Evolutionary conservation across 2,329 filamentous ascomycete genomes (phyloP).

Genomic region (Boeremia exigua): DNA sequence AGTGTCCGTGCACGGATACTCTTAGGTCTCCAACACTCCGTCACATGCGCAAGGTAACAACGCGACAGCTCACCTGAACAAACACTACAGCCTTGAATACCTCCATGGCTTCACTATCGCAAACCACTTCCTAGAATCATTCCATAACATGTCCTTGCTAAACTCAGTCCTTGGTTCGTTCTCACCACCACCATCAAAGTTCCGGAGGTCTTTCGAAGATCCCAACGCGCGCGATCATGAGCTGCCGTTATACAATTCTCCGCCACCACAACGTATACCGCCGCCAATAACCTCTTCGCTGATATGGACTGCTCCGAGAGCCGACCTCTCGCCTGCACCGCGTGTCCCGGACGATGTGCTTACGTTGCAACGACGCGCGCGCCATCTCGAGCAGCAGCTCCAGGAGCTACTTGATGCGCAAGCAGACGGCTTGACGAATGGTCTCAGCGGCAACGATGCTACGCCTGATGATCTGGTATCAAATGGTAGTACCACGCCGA

Average conservation of each 20-base stretch:
- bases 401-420: slow-evolving; percentile 67
- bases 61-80: slow-evolving; percentile 30
- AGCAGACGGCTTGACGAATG: slow-evolving; percentile 62
- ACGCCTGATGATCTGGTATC: slow-evolving; percentile 53
- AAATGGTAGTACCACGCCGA: slow-evolving; percentile 58
- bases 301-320: slow-evolving; percentile 38
- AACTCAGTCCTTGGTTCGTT: slow-evolving; percentile 46
- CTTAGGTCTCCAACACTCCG: slow-evolving; percentile 11
- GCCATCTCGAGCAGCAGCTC: slow-evolving; percentile 62
- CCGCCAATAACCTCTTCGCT: slow-evolving; percentile 43
- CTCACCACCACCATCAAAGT: slow-evolving; percentile 42
- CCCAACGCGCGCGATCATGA: slow-evolving; percentile 44
- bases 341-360: slow-evolving; percentile 52
- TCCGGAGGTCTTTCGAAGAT: slow-evolving; percentile 45
- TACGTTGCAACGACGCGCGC: slow-evolving; percentile 59
- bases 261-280: slow-evolving; percentile 42
- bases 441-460: slow-evolving; percentile 48
- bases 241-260: slow-evolving; percentile 41
- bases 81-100: slow-evolving; percentile 16
- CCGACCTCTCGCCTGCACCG: slow-evolving; percentile 32
- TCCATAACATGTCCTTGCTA: slow-evolving; percentile 38
- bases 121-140: slow-evolving; percentile 1
- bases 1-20: too few relatives aligned
- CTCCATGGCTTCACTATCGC: slow-evolving; percentile 9
- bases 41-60: slow-evolving; percentile 36